Evolutionary conservation across 2,329 filamentous ascomycete species (phyloP), one percentile per base, ranked within the genome.

Genomic region (Orbilia oligospora): DNA sequence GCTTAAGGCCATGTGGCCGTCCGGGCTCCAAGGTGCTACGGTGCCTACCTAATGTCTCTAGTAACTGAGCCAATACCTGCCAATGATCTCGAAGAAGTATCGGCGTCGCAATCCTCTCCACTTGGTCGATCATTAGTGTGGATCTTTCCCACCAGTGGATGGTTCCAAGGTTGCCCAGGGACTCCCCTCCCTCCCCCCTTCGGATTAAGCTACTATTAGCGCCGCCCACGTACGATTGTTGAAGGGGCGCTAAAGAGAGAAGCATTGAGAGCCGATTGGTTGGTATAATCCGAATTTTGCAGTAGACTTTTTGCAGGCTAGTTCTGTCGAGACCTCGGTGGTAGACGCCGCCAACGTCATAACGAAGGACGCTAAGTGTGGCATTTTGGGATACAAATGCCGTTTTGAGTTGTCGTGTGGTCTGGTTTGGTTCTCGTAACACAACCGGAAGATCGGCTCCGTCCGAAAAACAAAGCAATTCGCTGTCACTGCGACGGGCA

Each of bases 361-460:
- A 73, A 44, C 69, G 27, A 27, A 33, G 56, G 56, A 44, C 56
- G 61, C 61, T 73, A 67, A 38, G 41, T 73, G 70, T 73, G 70
- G 69, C 69, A 72, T 65, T 72, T 48, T 65, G 49, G 70, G 70
- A 48, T 73, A 18, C 41, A 55, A 38, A 58, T 73, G 49, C 70
- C 63, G 49, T 33, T 61, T 73, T 66, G 61, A 73, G 61, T 71
- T 71, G 64, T 51, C 64, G 67, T 71, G 67, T 53, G 53, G 55
- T 65, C 68, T 18, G 20, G 8, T 68, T 71, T 55, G 33, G 68
- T 71, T 30, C 49, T 49, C 55, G 70, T 73, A 36, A 58, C 70
- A 73, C 70, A 66, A 67, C 69, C 70, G 70, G 70, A 73, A 73
- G 70, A 73, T 67, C 70, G 70, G 70, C 70, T 73, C 70, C 58